Percentiles rank a stretch among this genome's conserved stretches.
phyloP scores from a whole-genome alignment of 2,329 filamentous ascomycete species.

The Paraphoma chrysanthemicola region DNA sequence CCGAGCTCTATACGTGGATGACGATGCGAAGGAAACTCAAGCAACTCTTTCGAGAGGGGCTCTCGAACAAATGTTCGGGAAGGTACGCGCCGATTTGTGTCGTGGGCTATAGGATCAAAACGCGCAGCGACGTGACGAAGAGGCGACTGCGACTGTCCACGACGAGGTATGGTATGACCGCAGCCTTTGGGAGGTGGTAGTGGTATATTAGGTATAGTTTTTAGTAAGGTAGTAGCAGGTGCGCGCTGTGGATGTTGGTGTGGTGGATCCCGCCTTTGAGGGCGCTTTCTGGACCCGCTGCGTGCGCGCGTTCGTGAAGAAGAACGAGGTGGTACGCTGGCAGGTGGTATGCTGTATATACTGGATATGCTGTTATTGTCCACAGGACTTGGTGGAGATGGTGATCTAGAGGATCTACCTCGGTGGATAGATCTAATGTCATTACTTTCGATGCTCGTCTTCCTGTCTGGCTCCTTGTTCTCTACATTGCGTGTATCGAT shows the following conservation, averaged over 20 bases:
- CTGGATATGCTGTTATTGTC: slow-evolving; percentile 50
- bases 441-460: slow-evolving; percentile 35
- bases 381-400: slow-evolving; percentile 40
- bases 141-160: slow-evolving; percentile 57
- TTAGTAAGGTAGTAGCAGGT: slow-evolving; percentile 19
- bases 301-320: slow-evolving; percentile 49
- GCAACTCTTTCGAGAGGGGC: slow-evolving; percentile 55
- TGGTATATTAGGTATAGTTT: slow-evolving; percentile 24
- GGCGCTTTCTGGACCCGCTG: slow-evolving; percentile 30
- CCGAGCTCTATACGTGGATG: slow-evolving; percentile 59
- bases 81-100: slow-evolving; percentile 51
- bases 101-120: slow-evolving; percentile 53
- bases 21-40: slow-evolving; percentile 57
- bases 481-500: slow-evolving; percentile 34
- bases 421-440: slow-evolving; percentile 35
- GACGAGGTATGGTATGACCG: slow-evolving; percentile 51
- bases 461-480: slow-evolving; percentile 37
- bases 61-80: slow-evolving; percentile 59
- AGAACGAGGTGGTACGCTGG: slow-evolving; percentile 54
- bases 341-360: slow-evolving; percentile 54
- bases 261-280: slow-evolving; percentile 22
- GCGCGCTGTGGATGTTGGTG: slow-evolving; percentile 21
- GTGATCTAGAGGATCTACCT: slow-evolving; percentile 35
- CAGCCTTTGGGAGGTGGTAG: slow-evolving; percentile 32
- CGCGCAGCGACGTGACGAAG: slow-evolving; percentile 53